Base-by-base conservation (phyloP, 371 early-diverging fungal species). In the Nosema muscidifuracis region DNA sequence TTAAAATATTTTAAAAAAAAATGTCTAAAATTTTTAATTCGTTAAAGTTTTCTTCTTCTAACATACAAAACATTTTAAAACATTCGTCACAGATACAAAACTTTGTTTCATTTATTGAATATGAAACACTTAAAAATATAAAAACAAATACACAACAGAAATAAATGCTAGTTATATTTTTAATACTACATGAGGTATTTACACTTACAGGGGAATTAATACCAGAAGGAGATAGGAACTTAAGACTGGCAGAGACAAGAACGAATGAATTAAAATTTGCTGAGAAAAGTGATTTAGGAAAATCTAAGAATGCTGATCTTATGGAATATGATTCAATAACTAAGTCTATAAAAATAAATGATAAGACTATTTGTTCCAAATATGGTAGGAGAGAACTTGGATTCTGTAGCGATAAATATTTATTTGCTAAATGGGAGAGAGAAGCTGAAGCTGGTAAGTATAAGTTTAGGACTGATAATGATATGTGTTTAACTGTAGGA, bases 401-500 rank as follows among this genome's bases (percentile, higher is more conserved):
- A 18, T 18, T 36, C 3, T 62, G 62, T 62, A 43, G 16, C 13
- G 22, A 62, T 42, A 42, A 42, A 9, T 24, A 31, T 20, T 1
- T 15, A n/a, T 42, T 20, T 42, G 42, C 20, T 1, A 36, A 42
- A 34, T 62, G 62, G 62, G 26, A 36, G 18, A 0, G 1, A 9
- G 2, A 9, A 2, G 62, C 38, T n/a, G 62, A 62, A 42, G 42
- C 40, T 62, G 62, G 62, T 2, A 24, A 24, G 2, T 40, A 1
- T 24, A 62, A 62, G 22, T 62, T 62, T 42, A 18, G 7, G 22
- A 62, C 62, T 20, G 60, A 60, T 10, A 42, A 42, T 26, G 43
- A 42, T 16, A 42, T 12, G 4, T 62, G 62, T 43, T n/a, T 62
- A 20, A 62, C 33, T 62, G 40, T 36, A 42, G 62, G 62, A 10